Base-by-base conservation (phyloP, 495 filamentous ascomycete genomes). In the Tuber microsphaerosporum region DNA sequence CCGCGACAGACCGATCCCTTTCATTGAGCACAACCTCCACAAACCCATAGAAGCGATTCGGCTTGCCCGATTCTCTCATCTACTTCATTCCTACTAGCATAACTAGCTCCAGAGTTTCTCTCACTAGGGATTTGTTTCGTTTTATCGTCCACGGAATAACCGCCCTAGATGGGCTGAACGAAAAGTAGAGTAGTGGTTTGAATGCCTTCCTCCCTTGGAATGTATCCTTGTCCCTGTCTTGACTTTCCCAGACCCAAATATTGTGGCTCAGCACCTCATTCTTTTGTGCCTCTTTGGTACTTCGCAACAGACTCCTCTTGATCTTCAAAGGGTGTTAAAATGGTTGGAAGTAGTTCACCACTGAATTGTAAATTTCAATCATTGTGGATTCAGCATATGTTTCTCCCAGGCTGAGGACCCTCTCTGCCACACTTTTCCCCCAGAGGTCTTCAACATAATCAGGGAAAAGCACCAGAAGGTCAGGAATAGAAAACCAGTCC, bases 121-220 rank as follows among this genome's bases (percentile, higher is more conserved):
- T 20, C 16, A 46, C 45, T 6, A 0, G 17, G 45, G 17, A 46
- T 46, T 46, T 46, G 45, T 46, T 46, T 6, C 10, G 17, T 69
- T 42, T 20, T 1, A 4, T 3, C 2, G 14, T 65, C 20, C 16
- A 12, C 12, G 31, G n/a, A n/a, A n/a, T 20, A 9, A 42, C 34
- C 16, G 8, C 45, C 56, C 17, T 44, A 3, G 72, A 68, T 31
- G 72, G 51, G 42, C 26, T 37, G 39, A 31, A 69, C 9, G 41
- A 56, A 16, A 74, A 74, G 14, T 74, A 69, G 9, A 74, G 51
- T 2, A 74, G 10, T 19, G 56, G 37, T 26, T 68, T 42, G n/a
- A 56, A 45, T 31, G 51, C 72, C 37, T 74, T 74, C 44, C 39
- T 39, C 19, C 72, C 56, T 45, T 44, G 51, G 22, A 74, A 74